phyloP scores from a whole-genome alignment of 805 yeast species.

The Ogataea chonburiensis region DNA sequence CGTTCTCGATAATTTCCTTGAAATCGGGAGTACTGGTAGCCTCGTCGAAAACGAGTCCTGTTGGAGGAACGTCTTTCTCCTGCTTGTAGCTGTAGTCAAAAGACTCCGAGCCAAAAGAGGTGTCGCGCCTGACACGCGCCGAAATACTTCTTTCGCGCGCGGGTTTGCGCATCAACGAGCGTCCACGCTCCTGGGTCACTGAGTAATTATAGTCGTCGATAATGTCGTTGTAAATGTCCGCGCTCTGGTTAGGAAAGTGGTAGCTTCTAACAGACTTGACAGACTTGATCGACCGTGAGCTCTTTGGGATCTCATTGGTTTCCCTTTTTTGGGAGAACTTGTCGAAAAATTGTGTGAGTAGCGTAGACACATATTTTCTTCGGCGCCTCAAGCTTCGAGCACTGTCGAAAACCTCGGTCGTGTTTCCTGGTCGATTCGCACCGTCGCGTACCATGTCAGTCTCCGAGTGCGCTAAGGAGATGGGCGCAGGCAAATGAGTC shows the following conservation, averaged over 20 bases:
- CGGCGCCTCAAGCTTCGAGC: slow-evolving; percentile 3
- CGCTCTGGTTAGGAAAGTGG: slow-evolving; percentile 9
- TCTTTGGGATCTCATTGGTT: slow-evolving; percentile 4
- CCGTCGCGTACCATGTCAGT: too few relatives aligned
- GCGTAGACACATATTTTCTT: slow-evolving; percentile 10
- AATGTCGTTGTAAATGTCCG: slow-evolving; percentile 21
- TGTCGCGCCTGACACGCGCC: slow-evolving; percentile 8
- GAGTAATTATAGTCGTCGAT: slow-evolving; percentile 22
- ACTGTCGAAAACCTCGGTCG: neutral
- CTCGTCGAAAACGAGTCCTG: slow-evolving; percentile 18
- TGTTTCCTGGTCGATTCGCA: too few relatives aligned
- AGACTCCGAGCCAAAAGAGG: slow-evolving; percentile 9
- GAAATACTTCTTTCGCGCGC: slow-evolving; percentile 16
- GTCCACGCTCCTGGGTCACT: slow-evolving; percentile 11
- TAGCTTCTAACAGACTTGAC: slow-evolving; percentile 9
- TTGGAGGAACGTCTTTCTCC: slow-evolving; percentile 11
- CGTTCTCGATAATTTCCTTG: slow-evolving; percentile 14
- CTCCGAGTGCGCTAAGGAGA: too few relatives aligned
- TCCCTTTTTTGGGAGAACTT: slow-evolving; percentile 10
- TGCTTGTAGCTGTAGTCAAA: slow-evolving; percentile 4
- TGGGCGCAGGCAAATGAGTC: too few relatives aligned
- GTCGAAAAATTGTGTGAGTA: slow-evolving; percentile 12
- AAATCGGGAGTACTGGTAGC: slow-evolving; percentile 20
- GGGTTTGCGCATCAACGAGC: slow-evolving; percentile 10
- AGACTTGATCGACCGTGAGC: slow-evolving; percentile 10